Conservation (phyloP, 2,329 filamentous ascomycete species). For the Neoscytalidium dimidiatum region DNA sequence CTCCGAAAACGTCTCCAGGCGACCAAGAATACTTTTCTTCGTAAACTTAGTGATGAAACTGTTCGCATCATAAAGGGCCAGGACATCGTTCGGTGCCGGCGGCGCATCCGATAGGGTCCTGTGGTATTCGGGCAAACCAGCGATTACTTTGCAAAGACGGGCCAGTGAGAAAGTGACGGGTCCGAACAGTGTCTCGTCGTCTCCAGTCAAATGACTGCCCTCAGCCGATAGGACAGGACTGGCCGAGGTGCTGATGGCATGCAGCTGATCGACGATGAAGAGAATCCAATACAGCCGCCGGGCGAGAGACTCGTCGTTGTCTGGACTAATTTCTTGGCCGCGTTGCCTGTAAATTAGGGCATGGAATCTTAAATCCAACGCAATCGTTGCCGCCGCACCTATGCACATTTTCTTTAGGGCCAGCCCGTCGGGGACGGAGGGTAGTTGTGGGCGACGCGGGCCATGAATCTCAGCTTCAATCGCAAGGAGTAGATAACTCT, state of each 20-base stretch:
- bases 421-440: conserved; percentile 27
- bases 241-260: conserved; percentile 36
- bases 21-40: conserved; percentile 32
- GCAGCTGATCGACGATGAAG: conserved; percentile 40
- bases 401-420: conserved; percentile 25
- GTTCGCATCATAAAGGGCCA: conserved; percentile 29
- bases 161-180: conserved; percentile 35
- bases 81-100: conserved; percentile 25
- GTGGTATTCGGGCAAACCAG: conserved; percentile 27
- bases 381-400: not conserved
- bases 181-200: conserved; percentile 14
- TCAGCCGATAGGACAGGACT: conserved; percentile 35
- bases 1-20: conserved; percentile 34
- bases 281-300: conserved; percentile 39
- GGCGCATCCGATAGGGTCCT: conserved; percentile 30
- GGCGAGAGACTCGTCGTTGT: conserved; percentile 31
- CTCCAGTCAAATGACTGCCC: conserved; percentile 28
- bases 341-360: conserved; percentile 6
- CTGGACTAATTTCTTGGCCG: conserved; percentile 27
- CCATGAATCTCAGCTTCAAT: conserved; percentile 36
- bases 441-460: conserved; percentile 26
- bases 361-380: not conserved
- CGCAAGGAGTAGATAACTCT: conserved; percentile 30
- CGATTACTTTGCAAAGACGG: conserved; percentile 32
- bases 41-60: conserved; percentile 28